phyloP scores from a whole-genome alignment of 306 rosid species.

The Dalbergia cultrata region DNA sequence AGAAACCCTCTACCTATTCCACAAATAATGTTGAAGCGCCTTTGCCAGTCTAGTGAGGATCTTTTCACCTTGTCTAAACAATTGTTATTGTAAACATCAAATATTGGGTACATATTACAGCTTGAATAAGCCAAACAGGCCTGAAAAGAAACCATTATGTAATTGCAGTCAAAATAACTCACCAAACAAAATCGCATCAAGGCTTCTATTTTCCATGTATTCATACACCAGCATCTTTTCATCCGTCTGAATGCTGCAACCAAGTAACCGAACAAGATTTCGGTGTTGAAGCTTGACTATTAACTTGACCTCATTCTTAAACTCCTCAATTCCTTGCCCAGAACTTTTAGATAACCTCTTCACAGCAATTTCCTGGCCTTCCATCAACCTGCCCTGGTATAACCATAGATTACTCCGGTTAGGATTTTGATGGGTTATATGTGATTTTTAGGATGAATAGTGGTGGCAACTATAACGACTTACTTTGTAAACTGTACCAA shows the following conservation, averaged over 20 bases:
- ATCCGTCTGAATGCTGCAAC: conserved; percentile 71
- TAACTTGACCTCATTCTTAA: conserved; percentile 74
- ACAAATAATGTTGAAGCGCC: conserved; percentile 69
- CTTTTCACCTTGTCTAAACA: conserved; percentile 57
- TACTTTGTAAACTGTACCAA: conserved; percentile 68
- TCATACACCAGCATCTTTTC: conserved; percentile 83
- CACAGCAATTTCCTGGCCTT: conserved; percentile 72
- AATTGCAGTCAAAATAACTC: conserved; percentile 40
- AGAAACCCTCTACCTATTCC: conserved; percentile 89
- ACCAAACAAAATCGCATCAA: conserved; percentile 76
- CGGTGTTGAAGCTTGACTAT: conserved; percentile 85
- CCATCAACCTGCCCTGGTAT: conserved; percentile 70
- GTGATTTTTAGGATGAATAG: background rate
- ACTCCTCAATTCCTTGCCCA: conserved; percentile 82
- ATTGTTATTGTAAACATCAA: conserved; percentile 15
- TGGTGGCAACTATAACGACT: conserved; percentile 7
- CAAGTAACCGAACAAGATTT: conserved; percentile 78
- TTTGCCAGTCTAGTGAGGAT: conserved; percentile 65
- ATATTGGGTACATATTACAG: conserved; percentile 2
- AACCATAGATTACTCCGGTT: conserved; percentile 26
- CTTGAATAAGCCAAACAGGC: background rate
- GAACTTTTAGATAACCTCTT: conserved; percentile 78
- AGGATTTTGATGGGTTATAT: background rate
- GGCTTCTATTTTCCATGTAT: conserved; percentile 83
- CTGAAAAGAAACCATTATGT: background rate